Evolutionary conservation across 768 basidiomycete genomes (phyloP).

Genomic region (Amanita pseudoporphyria): DNA sequence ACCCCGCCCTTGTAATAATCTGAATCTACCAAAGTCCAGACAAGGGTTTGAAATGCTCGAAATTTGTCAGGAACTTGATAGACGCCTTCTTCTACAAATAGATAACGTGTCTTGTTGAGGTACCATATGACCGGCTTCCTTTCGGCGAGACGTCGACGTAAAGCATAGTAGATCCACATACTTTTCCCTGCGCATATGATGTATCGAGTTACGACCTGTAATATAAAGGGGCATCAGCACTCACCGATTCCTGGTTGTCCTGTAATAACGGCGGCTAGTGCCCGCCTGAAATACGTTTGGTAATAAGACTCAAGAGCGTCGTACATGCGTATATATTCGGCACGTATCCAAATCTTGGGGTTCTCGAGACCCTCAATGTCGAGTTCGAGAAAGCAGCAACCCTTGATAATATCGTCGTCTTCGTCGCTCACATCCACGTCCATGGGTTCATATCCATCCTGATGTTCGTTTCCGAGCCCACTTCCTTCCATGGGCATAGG

Average conservation of each 20-base stretch:
- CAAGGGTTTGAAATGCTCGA: background rate
- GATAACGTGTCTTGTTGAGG: background rate
- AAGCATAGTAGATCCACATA: no score
- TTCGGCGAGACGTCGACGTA: conserved; percentile 14
- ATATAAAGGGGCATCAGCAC: background rate
- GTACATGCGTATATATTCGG: no score
- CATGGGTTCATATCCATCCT: no score
- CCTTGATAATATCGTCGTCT: conserved; percentile 8
- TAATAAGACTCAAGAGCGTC: no score
- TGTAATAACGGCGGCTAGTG: background rate
- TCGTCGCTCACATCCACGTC: no score
- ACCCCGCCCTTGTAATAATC: no score
- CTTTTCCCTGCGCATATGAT: conserved; percentile 7
- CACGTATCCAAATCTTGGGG: no score
- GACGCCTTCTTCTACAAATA: no score
- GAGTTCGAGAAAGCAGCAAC: conserved; percentile 10
- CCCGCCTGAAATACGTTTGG: background rate
- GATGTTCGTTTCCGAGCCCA: no score
- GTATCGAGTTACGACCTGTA: background rate
- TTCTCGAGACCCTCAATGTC: conserved; percentile 1
- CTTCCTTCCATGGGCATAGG: no score
- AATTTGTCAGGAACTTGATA: conserved; percentile 9
- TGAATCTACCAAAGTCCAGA: no score
- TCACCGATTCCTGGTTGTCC: no score
- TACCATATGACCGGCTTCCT: conserved; percentile 15